phyloP scores from a whole-genome alignment of 2,329 filamentous ascomycete genomes.

The Fusarium paranaense region DNA sequence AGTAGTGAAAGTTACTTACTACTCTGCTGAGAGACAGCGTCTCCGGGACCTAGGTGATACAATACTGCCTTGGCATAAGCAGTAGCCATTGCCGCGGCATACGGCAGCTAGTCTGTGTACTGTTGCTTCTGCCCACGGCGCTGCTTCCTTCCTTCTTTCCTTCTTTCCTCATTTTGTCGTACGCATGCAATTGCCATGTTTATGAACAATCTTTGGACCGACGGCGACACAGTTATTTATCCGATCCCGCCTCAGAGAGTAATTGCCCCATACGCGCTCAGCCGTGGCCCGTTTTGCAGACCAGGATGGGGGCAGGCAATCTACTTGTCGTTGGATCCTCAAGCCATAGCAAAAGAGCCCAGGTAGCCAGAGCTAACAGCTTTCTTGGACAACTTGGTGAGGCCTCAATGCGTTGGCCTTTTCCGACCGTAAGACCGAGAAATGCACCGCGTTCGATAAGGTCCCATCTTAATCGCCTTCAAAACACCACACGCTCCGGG shows the following conservation, averaged over 20 bases:
- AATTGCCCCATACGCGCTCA: background rate
- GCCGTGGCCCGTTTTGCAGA: background rate
- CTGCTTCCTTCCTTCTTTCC: no score
- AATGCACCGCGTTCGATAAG: background rate
- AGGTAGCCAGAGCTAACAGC: background rate
- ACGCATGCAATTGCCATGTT: background rate
- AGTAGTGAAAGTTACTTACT: background rate
- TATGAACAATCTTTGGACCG: background rate
- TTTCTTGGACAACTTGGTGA: background rate
- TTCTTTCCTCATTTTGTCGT: no score
- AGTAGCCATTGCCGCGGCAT: constrained; percentile 49
- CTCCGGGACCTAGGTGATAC: background rate
- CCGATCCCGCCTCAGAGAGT: background rate
- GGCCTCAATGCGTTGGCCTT: no score
- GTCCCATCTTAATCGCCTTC: background rate
- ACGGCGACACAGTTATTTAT: background rate
- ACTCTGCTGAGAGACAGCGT: background rate
- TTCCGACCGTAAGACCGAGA: background rate
- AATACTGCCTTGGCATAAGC: constrained; percentile 25
- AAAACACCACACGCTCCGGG: background rate
- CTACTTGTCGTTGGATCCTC: background rate
- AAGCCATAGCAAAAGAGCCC: background rate
- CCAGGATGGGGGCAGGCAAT: background rate
- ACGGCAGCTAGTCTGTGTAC: constrained; percentile 46
- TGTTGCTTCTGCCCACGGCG: no score